phyloP scores from a whole-genome alignment of 2,329 filamentous ascomycete genomes.

The Colletotrichum ledebouriae region DNA sequence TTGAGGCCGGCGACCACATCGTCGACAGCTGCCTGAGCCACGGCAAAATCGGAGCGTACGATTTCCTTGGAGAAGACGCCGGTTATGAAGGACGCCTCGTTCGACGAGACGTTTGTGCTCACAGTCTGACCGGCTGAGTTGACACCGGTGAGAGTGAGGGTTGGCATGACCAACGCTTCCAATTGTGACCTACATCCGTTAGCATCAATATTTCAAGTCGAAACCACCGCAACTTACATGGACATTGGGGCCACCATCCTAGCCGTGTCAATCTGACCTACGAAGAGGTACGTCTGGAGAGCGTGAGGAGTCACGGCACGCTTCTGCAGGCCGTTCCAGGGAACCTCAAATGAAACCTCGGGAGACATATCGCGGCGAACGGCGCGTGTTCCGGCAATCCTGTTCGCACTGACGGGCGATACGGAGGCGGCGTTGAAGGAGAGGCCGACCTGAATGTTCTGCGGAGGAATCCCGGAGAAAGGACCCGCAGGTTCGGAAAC shows the following conservation, averaged over 20 bases:
- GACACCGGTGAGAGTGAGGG: slow-evolving; percentile 74
- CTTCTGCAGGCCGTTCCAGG: slow-evolving; percentile 36
- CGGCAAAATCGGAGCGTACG: slow-evolving; percentile 63
- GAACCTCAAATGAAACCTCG: slow-evolving; percentile 28
- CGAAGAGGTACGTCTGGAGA: slow-evolving; percentile 75
- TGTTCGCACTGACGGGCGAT: slow-evolving; percentile 54
- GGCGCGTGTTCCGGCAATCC: slow-evolving; percentile 45
- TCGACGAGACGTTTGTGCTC: slow-evolving; percentile 74
- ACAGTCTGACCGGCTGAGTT: slow-evolving; percentile 65
- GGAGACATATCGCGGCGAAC: slow-evolving; percentile 45
- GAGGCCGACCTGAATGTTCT: slow-evolving; percentile 68
- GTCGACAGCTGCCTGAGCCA: slow-evolving; percentile 65
- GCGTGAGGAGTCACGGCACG: slow-evolving; percentile 52
- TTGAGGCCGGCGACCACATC: slow-evolving; percentile 58
- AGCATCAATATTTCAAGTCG: slow-evolving; percentile 19
- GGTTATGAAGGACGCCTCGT: slow-evolving; percentile 78
- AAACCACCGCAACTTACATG: slow-evolving; percentile 63
- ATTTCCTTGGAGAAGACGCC: slow-evolving; percentile 76
- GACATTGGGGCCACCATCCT: slow-evolving; percentile 68
- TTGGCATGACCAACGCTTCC: slow-evolving; percentile 75
- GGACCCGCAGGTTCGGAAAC: slow-evolving; percentile 69
- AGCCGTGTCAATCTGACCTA: slow-evolving; percentile 74
- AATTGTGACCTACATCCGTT: slow-evolving; percentile 63
- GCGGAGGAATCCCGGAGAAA: slow-evolving; percentile 65
- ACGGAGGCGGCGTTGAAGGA: slow-evolving; percentile 68